phyloP scores from a whole-genome alignment of 2,329 filamentous ascomycete species.

The Stemphylium vesicarium region DNA sequence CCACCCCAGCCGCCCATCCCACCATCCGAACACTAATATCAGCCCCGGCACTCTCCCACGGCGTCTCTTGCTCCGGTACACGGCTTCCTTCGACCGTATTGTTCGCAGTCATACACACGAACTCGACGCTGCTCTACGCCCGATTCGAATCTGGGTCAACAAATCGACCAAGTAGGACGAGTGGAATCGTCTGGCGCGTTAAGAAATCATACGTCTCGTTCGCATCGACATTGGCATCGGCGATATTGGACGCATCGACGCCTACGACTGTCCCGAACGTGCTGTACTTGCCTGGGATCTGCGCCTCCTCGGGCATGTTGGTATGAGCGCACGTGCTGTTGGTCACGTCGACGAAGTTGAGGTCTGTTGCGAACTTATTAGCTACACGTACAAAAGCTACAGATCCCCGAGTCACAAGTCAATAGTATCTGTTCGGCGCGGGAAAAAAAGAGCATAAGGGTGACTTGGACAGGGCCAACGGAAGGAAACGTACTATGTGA shows the following conservation, averaged over 20 bases:
- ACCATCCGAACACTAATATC: constrained; percentile 4
- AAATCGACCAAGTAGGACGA: constrained; percentile 5
- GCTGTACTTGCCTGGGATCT: constrained; percentile 3
- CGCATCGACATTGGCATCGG: neutral
- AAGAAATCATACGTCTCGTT: constrained; percentile 1
- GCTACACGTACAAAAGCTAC: constrained; percentile 2
- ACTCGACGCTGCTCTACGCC: neutral
- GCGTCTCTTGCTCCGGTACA: neutral
- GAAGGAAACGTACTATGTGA: constrained; percentile 7
- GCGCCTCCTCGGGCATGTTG: constrained; percentile 3
- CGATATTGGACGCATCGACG: neutral
- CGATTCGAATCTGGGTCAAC: neutral
- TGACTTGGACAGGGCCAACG: neutral
- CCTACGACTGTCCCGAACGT: neutral
- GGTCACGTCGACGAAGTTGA: neutral
- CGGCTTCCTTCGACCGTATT: neutral
- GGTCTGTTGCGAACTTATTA: neutral
- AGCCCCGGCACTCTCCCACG: constrained; percentile 1
- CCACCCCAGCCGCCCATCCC: constrained; percentile 1
- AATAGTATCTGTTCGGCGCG: neutral
- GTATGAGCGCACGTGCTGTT: constrained; percentile 2
- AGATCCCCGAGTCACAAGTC: neutral
- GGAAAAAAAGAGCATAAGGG: neutral
- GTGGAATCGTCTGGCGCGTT: constrained; percentile 2
- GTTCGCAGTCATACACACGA: constrained; percentile 5